These are phyloP conservation scores for Kondoa malvinella DNA, from an alignment of 768 basidiomycete genomes.

Conservation along the genomic window DNA sequence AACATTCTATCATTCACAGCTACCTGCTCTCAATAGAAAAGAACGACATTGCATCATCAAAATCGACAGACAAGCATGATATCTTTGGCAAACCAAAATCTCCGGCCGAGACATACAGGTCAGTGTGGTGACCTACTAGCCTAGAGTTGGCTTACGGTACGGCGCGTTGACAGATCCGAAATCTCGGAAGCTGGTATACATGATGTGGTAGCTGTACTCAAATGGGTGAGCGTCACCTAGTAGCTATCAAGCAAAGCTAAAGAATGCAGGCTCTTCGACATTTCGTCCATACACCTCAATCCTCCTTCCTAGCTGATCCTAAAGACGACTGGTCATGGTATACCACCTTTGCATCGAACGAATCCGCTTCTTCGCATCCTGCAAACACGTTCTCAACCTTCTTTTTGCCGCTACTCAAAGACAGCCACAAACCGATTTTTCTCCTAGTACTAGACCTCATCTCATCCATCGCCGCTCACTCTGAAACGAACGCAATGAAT, in stretches of 20 bases:
- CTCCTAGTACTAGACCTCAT: neutral
- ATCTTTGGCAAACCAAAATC: neutral
- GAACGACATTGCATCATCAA: neutral
- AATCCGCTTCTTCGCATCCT: neutral
- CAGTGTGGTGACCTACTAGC: neutral
- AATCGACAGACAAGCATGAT: neutral
- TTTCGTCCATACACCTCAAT: neutral
- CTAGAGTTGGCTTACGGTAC: neutral
- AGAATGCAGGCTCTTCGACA: neutral
- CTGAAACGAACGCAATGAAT: slow-evolving; percentile 3
- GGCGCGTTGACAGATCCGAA: slow-evolving; percentile 3
- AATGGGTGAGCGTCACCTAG: slow-evolving; percentile 10
- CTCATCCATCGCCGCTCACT: neutral
- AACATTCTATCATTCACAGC: neutral
- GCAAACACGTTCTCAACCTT: neutral
- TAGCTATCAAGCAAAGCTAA: neutral
- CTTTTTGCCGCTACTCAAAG: neutral
- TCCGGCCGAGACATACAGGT: neutral
- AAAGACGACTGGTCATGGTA: neutral
- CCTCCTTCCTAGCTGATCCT: neutral
- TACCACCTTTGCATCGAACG: neutral
- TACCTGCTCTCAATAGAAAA: slow-evolving; percentile 11
- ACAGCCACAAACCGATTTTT: neutral
- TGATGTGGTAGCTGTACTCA: slow-evolving; percentile 9
- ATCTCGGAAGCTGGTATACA: slow-evolving; percentile 10